Evolutionary conservation across 495 filamentous ascomycete genomes (phyloP), one percentile per base, ranked within the genome.

Genomic region (Aspergillus mulundensis): DNA sequence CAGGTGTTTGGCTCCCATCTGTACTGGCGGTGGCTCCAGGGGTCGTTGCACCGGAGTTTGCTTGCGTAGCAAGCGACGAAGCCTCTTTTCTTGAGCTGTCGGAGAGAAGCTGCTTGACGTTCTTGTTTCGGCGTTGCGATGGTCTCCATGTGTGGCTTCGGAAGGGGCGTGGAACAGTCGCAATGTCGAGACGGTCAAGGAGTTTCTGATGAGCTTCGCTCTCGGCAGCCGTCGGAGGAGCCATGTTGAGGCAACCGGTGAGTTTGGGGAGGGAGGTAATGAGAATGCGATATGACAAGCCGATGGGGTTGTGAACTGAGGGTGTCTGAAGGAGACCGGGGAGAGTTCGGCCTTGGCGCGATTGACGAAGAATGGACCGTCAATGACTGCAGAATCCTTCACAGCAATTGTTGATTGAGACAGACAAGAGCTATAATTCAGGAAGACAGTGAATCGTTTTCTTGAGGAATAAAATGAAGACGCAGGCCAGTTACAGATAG

Each of bases 111-210:
- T 95, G 89, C 71, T 97, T 97, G 71, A 97, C 86, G 66, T 95
- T 96, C 76, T 97, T 97, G 79, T 97, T 97, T 69, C 94, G 90
- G 14, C 94, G 90, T 70, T 91, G 87, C 54, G 92, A 88, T 16
- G 95, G 88, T 58, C 86, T 90, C 93, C 93, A 98, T 66, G 84
- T 70, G 0, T 86, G 76, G 65, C 90, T 95, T 60, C 94, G 91
- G 78, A 95, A 97, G 53, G 84, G 88, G 68, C 91, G 90, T 21
- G 81, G 86, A 64, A 90, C 79, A 16, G 82, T 77, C 56, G 91
- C 85, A 61, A 96, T 88, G 71, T 98, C 94, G 55, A 97, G 88
- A 58, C 85, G 70, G 67, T 96, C 89, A 47, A 98, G 85, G 38
- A 96, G 75, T 43, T 66, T 68, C 61, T 81, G 80, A 58, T 83